A percentile compares a stretch with the other conserved stretches of the same genome.
phyloP scores from a whole-genome alignment of 306 rosid species.

The Gynostemma pentaphyllum region DNA sequence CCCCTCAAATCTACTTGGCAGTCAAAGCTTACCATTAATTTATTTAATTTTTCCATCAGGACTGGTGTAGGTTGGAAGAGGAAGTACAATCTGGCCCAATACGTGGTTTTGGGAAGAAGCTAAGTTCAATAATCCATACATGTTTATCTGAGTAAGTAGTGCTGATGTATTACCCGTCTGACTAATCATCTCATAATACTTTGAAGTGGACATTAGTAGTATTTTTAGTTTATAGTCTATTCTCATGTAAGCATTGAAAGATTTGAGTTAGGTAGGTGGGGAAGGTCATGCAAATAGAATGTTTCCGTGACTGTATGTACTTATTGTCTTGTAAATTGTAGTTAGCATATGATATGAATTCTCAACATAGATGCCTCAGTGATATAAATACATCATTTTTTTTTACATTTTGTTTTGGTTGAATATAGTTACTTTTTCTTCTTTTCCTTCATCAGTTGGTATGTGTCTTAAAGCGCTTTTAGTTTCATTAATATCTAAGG shows the following conservation, averaged over 20 bases:
- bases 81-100: constrained; percentile 47
- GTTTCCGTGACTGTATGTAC: constrained; percentile 6
- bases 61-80: constrained; percentile 69
- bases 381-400: background rate
- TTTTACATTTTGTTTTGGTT: no score
- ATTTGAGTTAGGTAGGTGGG: background rate
- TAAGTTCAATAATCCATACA: constrained; percentile 46
- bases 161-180: background rate
- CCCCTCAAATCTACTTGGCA: background rate
- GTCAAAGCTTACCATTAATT: background rate
- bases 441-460: background rate
- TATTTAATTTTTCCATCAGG: constrained; percentile 29
- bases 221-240: background rate
- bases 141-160: constrained; percentile 66
- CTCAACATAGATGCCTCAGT: background rate
- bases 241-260: background rate
- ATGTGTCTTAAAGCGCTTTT: background rate
- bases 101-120: constrained; percentile 79
- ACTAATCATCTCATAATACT: background rate
- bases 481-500: background rate
- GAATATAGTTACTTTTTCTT: no score
- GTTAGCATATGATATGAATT: background rate
- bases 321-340: background rate
- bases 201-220: constrained; percentile 3
- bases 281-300: constrained; percentile 6